Conservation (phyloP, 805 yeast genomes). For the Alloascoidea africana region DNA sequence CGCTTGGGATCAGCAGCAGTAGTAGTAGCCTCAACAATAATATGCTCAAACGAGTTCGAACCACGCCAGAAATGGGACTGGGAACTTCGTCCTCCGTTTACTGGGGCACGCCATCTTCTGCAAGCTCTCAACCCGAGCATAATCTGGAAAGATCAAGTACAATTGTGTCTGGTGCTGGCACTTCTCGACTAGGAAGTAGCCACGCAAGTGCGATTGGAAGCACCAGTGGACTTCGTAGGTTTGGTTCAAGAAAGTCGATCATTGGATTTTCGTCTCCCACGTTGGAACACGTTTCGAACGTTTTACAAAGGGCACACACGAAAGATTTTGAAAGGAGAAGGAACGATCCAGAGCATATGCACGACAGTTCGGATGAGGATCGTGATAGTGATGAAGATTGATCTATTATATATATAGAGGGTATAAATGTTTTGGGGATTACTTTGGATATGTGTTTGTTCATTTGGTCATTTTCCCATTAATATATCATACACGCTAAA, state of each 20-base stretch:
- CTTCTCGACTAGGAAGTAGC: slow-evolving; percentile 1
- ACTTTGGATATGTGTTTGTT: too few relatives aligned
- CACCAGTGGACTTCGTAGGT: not conserved
- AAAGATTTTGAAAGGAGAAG: slow-evolving; percentile 70
- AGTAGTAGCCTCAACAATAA: too few relatives aligned
- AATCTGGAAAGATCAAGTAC: slow-evolving; percentile 1
- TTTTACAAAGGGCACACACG: slow-evolving; percentile 49
- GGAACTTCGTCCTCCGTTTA: too few relatives aligned
- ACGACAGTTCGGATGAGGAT: slow-evolving; percentile 22
- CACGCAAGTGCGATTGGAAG: not conserved
- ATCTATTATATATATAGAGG: not conserved
- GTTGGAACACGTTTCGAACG: slow-evolving; percentile 8
- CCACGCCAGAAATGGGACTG: too few relatives aligned
- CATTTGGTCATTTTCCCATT: too few relatives aligned
- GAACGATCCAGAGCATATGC: slow-evolving; percentile 15
- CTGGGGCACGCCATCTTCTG: too few relatives aligned
- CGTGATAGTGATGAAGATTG: slow-evolving; percentile 10
- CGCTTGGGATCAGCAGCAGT: too few relatives aligned
- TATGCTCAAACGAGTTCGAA: too few relatives aligned
- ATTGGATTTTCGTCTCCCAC: slow-evolving; percentile 1
- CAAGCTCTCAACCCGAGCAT: not conserved
- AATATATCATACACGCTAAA: not conserved
- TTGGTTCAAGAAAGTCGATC: not conserved
- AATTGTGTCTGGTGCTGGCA: slow-evolving; percentile 1
- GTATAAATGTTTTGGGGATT: too few relatives aligned